Base-by-base conservation (phyloP, 1,139 yeast genomes). In the Blastobotrys raffinosifermentans region DNA sequence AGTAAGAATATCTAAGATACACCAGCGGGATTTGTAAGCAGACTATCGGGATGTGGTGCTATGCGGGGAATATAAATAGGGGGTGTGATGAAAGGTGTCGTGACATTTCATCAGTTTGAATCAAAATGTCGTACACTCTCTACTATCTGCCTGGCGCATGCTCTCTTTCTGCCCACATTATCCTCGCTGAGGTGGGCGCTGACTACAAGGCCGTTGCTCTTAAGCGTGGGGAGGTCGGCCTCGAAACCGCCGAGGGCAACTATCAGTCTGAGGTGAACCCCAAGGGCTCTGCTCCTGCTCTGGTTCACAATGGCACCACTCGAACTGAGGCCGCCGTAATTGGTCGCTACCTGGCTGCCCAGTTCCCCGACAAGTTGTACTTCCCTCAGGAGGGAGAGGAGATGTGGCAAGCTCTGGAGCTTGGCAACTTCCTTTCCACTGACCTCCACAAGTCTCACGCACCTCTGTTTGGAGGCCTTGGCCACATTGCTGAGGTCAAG, bases 271-370 rank as follows among this genome's bases (percentile, higher is more conserved):
- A n/a, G n/a, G 29, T 40, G 31, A 34, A 31, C 36, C 41, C 40
- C 19, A 26, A 29, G 13, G 40, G 38, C 11, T 34, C 38, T 4
- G 43, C 34, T 17, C 43, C 43, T 16, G 34, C 40, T 6, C 27
- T 40, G n/a, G 26, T 40, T 29, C 38, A 33, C 22, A 31, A 37
- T 17, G 41, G 41, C 29, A 10, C 20, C n/a, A 16, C 37, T 14
- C 14, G 37, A 13, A 33, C 38, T 8, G 36, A 40, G 34, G 35
- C 32, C 20, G 29, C 26, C 3, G 35, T 39, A 21, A 37, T 40
- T 18, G 20, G 18, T 7, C 31, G 26, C 21, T 37, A 26, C 21
- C 29, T 40, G 15, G 38, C 35, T 20, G 17, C 21, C n/a, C 9
- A n/a, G 34, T 13, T 14, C 26, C 36, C 38, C 19, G 31, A 26